Base-by-base conservation (phyloP, 257 asterid species). In the Fraxinus americana region DNA sequence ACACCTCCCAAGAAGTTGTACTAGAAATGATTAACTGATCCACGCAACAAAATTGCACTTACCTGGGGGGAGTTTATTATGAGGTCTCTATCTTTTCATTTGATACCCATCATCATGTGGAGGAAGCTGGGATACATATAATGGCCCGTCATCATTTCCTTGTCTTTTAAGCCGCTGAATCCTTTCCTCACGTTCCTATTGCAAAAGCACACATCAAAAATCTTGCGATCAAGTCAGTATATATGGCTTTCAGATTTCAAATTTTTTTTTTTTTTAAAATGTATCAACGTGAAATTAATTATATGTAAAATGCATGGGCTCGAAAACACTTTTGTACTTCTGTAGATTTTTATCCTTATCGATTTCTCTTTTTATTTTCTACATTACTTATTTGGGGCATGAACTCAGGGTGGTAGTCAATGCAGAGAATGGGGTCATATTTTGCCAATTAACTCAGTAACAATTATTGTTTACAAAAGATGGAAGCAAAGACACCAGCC, bases 141-240 rank as follows among this genome's bases (percentile, higher is more conserved):
- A 80, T 73, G 91, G 88, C 67, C 87, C 87, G 34, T 88, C 97
- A 81, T 96, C 97, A 17, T 90, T 88, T 39, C 89, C 90, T 50
- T 86, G 91, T 77, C 86, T 90, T 75, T 85, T 89, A 30, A 90
- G 75, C 50, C 87, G 88, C 73, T 84, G 97, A 77, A 80, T 91
- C 87, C 98, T 92, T 80, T 92, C 96, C 76, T 96, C 98, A 52
- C 97, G 94, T 86, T 93, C 99, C 99, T 96, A 83, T 72, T 57
- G 66, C 68, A 86, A 84, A 50, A 72, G 72, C 80, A 79, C 27
- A 77, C 29, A 80, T 50, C 67, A 71, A 71, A 67, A 16, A 70
- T 19, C 50, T 52, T 43, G 21, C 63, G 4, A 16, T 25, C 25
- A 52, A 52, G 16, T 48, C 12, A 39, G 45, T 45, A 45, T 45